Evolutionary conservation across 2,329 filamentous ascomycete species (phyloP).

Genomic region (Aureobasidium sp.): DNA sequence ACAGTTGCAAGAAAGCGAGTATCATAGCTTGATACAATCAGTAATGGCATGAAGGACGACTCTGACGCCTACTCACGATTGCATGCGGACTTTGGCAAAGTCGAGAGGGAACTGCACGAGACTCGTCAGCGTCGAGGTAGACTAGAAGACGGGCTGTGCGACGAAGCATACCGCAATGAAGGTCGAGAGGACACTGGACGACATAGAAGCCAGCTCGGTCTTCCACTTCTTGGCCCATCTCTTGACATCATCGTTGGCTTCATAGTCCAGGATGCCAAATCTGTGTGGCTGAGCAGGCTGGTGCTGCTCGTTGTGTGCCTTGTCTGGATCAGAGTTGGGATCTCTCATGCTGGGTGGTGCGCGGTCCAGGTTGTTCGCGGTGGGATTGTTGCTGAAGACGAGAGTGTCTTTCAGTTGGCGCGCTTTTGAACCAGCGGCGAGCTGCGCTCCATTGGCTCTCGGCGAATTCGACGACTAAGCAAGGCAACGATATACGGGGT

Average conservation of each 20-base stretch:
- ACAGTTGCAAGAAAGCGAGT: conserved; percentile 53
- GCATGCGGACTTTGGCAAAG: conserved; percentile 84
- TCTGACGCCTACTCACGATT: conserved; percentile 46
- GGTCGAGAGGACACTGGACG: conserved; percentile 71
- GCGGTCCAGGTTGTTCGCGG: neutral
- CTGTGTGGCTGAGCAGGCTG: neutral
- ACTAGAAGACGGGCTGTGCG: neutral
- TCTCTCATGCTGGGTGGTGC: conserved; percentile 12
- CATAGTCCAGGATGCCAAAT: neutral
- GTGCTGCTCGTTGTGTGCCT: conserved; percentile 1
- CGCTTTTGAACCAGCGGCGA: conserved; percentile 7
- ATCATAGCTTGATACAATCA: conserved; percentile 49
- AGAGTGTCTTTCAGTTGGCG: conserved; percentile 5
- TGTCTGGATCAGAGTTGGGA: neutral
- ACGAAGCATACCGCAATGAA: conserved; percentile 52
- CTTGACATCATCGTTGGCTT: conserved; percentile 36
- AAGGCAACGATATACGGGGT: neutral
- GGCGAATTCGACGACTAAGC: neutral
- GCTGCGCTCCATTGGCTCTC: conserved; percentile 14
- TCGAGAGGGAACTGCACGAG: conserved; percentile 64
- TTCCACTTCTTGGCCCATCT: conserved; percentile 67
- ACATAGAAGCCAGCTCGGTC: conserved; percentile 71
- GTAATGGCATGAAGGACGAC: neutral
- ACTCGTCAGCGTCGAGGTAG: conserved; percentile 2
- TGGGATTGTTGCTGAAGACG: conserved; percentile 7